These are phyloP conservation scores for Taiozyma sp. DNA, from an alignment of 1,139 yeast species.

Conservation along the genomic window DNA sequence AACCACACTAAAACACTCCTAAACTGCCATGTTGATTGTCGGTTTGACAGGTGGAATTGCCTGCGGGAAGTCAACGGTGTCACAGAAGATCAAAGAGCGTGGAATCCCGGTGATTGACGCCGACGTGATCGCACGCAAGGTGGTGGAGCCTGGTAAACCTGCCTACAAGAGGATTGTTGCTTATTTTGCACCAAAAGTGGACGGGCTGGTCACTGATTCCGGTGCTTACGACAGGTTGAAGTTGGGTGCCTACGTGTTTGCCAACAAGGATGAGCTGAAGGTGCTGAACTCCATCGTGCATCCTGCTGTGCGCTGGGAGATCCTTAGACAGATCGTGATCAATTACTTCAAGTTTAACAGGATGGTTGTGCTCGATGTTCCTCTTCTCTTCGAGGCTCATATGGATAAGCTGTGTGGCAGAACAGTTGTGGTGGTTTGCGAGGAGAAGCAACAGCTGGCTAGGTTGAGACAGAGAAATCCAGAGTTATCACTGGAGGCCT, in stretches of 20 bases:
- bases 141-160: constrained; percentile 72
- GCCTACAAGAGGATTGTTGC: constrained; percentile 65
- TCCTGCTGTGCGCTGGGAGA: constrained; percentile 78
- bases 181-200: constrained; percentile 52
- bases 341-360: constrained; percentile 51
- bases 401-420: constrained; percentile 69
- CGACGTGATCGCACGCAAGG: constrained; percentile 80
- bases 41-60: constrained; percentile 98
- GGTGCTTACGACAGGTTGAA: constrained; percentile 61
- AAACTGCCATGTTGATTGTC: constrained; percentile 62
- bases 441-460: constrained; percentile 49
- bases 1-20: neutral
- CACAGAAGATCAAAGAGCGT: constrained; percentile 50
- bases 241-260: constrained; percentile 78
- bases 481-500: constrained; percentile 62
- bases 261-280: constrained; percentile 48
- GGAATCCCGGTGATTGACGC: constrained; percentile 75
- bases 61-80: constrained; percentile 91
- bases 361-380: constrained; percentile 81
- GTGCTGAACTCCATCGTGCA: constrained; percentile 76
- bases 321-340: constrained; percentile 49
- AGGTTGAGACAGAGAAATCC: constrained; percentile 67
- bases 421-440: constrained; percentile 66
- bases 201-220: constrained; percentile 50
- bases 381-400: constrained; percentile 78